Evolutionary conservation across 495 filamentous ascomycete genomes (phyloP).

Genomic region (Filosporella fistucella): DNA sequence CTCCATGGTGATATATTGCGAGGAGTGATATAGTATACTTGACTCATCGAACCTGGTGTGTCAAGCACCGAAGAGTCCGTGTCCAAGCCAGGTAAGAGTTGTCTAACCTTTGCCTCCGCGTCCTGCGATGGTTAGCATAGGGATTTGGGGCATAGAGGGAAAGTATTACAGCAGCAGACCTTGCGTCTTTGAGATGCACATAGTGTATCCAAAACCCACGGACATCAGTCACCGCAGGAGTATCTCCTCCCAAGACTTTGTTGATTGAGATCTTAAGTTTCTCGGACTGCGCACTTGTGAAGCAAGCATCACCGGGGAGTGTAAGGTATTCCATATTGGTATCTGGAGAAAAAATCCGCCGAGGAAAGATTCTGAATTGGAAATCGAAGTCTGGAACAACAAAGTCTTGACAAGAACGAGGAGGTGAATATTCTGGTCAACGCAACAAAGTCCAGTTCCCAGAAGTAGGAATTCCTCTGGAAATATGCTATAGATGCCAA

Average conservation of each 20-base stretch:
- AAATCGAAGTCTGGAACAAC: background rate
- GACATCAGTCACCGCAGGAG: constrained; percentile 35
- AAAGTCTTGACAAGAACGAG: too few species aligned
- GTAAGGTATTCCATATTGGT: constrained; percentile 9
- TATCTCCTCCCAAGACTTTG: constrained; percentile 24
- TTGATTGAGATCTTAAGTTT: constrained; percentile 45
- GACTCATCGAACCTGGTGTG: constrained; percentile 9
- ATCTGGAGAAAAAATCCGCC: too few species aligned
- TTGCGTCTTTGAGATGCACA: constrained; percentile 21
- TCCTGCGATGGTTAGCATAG: too few species aligned
- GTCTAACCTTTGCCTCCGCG: constrained; percentile 31
- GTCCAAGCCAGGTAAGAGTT: constrained; percentile 34
- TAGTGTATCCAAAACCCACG: constrained; percentile 49
- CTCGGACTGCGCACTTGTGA: constrained; percentile 42
- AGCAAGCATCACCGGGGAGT: constrained; percentile 45
- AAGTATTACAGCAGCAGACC: too few species aligned
- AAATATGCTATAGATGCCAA: too few species aligned
- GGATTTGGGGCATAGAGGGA: too few species aligned
- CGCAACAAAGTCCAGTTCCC: too few species aligned
- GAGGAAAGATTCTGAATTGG: background rate
- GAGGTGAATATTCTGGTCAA: too few species aligned
- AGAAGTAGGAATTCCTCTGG: too few species aligned
- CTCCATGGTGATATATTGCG: constrained; percentile 96
- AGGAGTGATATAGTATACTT: constrained; percentile 64
- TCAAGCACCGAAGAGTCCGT: background rate